These are phyloP conservation scores for Avicennia marina DNA, from an alignment of 257 asterid genomes.

Conservation along the genomic window DNA sequence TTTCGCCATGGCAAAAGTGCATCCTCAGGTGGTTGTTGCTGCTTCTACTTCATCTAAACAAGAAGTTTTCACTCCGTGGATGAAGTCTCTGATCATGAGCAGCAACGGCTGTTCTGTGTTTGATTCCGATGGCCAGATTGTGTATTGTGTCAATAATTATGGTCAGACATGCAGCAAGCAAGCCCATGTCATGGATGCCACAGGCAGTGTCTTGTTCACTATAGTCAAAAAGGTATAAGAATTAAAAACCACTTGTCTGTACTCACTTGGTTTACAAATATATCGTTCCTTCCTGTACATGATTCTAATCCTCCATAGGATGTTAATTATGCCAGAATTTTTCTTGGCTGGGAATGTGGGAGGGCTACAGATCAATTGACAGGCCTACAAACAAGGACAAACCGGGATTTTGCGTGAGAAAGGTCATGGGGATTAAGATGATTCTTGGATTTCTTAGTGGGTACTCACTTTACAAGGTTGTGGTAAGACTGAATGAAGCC, in stretches of 20 bases:
- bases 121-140: slow-evolving; percentile 27
- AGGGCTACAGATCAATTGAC: slow-evolving; percentile 23
- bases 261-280: not conserved
- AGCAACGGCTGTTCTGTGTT: slow-evolving; percentile 37
- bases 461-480: slow-evolving; percentile 23
- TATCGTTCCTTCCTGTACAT: not conserved
- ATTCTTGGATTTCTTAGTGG: slow-evolving; percentile 24
- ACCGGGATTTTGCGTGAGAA: slow-evolving; percentile 21
- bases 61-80: slow-evolving; percentile 38
- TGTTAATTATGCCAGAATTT: slow-evolving; percentile 16
- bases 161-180: slow-evolving; percentile 12
- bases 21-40: slow-evolving; percentile 25
- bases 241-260: not conserved
- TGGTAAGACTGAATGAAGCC: not conserved
- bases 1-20: slow-evolving; percentile 44
- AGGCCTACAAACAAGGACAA: not conserved
- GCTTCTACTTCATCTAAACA: slow-evolving; percentile 29
- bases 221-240: slow-evolving; percentile 26
- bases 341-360: slow-evolving; percentile 27
- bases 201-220: slow-evolving; percentile 28
- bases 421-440: slow-evolving; percentile 15
- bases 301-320: not conserved
- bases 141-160: slow-evolving; percentile 39
- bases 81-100: slow-evolving; percentile 39
- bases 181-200: slow-evolving; percentile 33